Evolutionary conservation across 163 green algal genomes (phyloP).

Genomic region (Trebouxiophyceae sp.): DNA sequence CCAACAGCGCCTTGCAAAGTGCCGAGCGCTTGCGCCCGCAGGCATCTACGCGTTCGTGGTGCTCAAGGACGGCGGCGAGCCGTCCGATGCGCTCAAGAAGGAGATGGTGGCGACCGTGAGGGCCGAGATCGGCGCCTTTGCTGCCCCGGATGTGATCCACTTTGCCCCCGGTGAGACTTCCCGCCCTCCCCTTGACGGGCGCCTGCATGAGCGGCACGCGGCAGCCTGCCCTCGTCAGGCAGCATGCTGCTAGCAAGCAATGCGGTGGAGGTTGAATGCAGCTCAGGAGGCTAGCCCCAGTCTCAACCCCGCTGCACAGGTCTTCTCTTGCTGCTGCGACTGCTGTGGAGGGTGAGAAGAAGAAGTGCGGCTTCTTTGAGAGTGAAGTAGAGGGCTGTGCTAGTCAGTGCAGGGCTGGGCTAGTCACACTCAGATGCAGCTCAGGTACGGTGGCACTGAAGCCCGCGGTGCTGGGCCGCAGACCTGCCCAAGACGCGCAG

Average conservation of each 20-base stretch:
- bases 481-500: slow-evolving; percentile 87
- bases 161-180: slow-evolving; percentile 40
- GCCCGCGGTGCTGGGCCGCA: too few relatives aligned
- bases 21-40: slow-evolving; percentile 44
- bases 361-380: neutral
- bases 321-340: neutral
- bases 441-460: too few relatives aligned
- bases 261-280: too few relatives aligned
- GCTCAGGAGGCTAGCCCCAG: neutral
- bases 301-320: neutral
- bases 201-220: neutral
- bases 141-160: slow-evolving; percentile 84
- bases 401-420: too few relatives aligned
- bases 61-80: slow-evolving; percentile 35
- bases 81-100: slow-evolving; percentile 36
- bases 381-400: neutral
- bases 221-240: neutral
- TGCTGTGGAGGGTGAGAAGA: neutral
- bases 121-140: slow-evolving; percentile 64
- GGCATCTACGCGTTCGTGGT: slow-evolving; percentile 94
- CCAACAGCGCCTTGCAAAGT: too few relatives aligned
- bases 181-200: neutral
- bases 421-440: too few relatives aligned
- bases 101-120: slow-evolving; percentile 51
- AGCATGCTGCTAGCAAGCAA: too few relatives aligned